Conservation (phyloP, 306 rosid species). For the Pyrus pyrifolia region DNA sequence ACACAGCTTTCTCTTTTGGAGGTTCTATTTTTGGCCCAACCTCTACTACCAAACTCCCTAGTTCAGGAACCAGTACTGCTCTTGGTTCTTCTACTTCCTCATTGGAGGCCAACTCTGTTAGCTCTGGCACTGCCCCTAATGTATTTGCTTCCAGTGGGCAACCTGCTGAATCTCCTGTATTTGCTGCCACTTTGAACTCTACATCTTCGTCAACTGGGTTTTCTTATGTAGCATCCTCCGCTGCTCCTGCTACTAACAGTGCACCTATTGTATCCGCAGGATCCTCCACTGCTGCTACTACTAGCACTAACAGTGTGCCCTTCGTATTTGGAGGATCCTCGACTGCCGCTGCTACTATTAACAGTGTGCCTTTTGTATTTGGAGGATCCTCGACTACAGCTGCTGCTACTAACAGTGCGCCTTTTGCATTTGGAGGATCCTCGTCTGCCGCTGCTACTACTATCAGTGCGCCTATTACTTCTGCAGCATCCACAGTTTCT, state of each 20-base stretch:
- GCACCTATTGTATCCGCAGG: slow-evolving; percentile 24
- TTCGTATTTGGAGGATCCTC: slow-evolving; percentile 23
- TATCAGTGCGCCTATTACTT: neutral
- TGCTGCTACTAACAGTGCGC: slow-evolving; percentile 27
- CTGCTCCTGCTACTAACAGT: slow-evolving; percentile 20
- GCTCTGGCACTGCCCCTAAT: slow-evolving; percentile 41
- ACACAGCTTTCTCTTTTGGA: neutral
- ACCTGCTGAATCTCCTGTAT: slow-evolving; percentile 38
- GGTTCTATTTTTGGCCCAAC: slow-evolving; percentile 29
- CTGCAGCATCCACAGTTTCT: slow-evolving; percentile 30
- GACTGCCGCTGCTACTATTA: slow-evolving; percentile 21
- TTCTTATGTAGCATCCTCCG: slow-evolving; percentile 12
- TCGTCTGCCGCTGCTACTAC: neutral
- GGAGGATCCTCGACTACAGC: slow-evolving; percentile 27
- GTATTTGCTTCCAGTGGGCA: slow-evolving; percentile 51
- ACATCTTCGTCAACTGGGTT: slow-evolving; percentile 27
- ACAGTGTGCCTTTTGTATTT: slow-evolving; percentile 27
- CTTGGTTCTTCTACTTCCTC: slow-evolving; percentile 39
- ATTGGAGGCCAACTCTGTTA: slow-evolving; percentile 31
- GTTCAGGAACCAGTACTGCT: slow-evolving; percentile 36
- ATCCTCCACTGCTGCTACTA: slow-evolving; percentile 25
- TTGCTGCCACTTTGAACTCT: slow-evolving; percentile 33
- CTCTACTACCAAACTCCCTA: slow-evolving; percentile 27
- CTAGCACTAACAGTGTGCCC: slow-evolving; percentile 28
- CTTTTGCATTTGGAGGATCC: slow-evolving; percentile 29